Percentiles rank a stretch among this genome's conserved stretches.
These are phyloP conservation scores for Entomortierella beljakovae DNA, from an alignment of 192 early-diverging fungal species.

Conservation along the genomic window DNA sequence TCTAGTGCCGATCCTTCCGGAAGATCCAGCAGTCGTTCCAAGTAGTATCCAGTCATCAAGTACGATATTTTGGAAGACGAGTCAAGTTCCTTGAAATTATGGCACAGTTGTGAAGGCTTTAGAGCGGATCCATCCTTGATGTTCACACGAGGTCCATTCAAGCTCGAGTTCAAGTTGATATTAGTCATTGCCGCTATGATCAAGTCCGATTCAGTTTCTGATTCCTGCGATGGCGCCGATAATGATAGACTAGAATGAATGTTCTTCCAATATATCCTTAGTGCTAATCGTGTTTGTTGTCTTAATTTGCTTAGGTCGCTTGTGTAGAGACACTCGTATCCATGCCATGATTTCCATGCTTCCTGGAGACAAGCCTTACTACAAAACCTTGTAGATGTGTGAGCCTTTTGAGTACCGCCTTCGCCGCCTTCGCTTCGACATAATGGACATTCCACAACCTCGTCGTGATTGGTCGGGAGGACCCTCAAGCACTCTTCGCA, in stretches of 20 bases:
- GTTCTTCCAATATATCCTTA: slow-evolving; percentile 35
- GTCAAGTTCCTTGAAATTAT: slow-evolving; percentile 19
- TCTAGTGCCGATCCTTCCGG: slow-evolving; percentile 15
- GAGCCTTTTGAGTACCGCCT: neutral
- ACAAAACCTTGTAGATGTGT: slow-evolving; percentile 24
- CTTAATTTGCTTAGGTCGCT: slow-evolving; percentile 11
- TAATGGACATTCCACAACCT: slow-evolving; percentile 18
- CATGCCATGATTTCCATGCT: slow-evolving; percentile 43
- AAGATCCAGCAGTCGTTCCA: slow-evolving; percentile 22
- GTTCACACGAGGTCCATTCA: neutral
- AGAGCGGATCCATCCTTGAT: slow-evolving; percentile 23
- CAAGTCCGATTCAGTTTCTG: neutral
- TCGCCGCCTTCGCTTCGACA: neutral
- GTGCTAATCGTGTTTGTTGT: slow-evolving; percentile 19
- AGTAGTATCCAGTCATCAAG: slow-evolving; percentile 34
- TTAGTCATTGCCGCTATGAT: neutral
- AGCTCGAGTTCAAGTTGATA: neutral
- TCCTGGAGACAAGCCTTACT: slow-evolving; percentile 11
- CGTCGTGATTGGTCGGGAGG: neutral
- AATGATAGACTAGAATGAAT: neutral
- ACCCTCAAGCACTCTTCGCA: slow-evolving; percentile 38
- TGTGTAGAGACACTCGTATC: slow-evolving; percentile 20
- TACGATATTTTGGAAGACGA: neutral
- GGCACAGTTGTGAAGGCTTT: slow-evolving; percentile 14
- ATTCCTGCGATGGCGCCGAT: too few relatives aligned